Evolutionary conservation across 202 grass and related monocot genomes (phyloP), one percentile per base, ranked within the genome.

Genomic region (Bolboschoenoplectus hybrid): DNA sequence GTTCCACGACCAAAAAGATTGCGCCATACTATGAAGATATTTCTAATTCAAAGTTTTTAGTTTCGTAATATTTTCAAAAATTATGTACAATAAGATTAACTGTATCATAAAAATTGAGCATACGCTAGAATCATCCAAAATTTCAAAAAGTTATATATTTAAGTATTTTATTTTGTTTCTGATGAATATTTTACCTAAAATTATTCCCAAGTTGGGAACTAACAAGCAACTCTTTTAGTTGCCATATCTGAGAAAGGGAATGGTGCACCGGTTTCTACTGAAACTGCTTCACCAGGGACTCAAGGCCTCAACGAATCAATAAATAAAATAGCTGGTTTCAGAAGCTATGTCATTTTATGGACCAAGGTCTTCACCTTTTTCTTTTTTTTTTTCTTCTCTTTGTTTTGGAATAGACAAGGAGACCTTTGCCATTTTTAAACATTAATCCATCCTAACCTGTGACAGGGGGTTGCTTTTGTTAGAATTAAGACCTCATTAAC

Each of bases 381-480:
- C 9, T 26, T 12, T 35, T 77, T 13, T 13, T 11, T 50, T 46
- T 8, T 78, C 49, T 26, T 26, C 26, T 26, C 3, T 51, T 51
- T 78, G 7, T 9, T 78, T 78, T 78, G 7, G 14, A 81, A 63
- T 68, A 67, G 26, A 67, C 10, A 67, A 67, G 49, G 19, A 69
- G 64, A 40, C 20, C 13, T 14, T 65, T 67, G 62, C 64, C 38
- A 65, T 47, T 47, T 83, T 83, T 69, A 67, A 55, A 36, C 64
- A 6, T 50, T 55, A 67, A 67, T 67, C 61, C 61, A 49, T 83
- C 34, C 44, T 47, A 52, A 68, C 63, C 34, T 50, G 46, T 49
- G 61, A 62, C 5, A 47, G 12, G 53, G 63, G 81, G 64, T 68
- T 83, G 81, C 81, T 83, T 83, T 83, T 55, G 63, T 83, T 69